A percentile compares a stretch with the other conserved stretches of the same genome.
These are phyloP conservation scores for Hydnomerulius pinastri DNA, from an alignment of 768 basidiomycete genomes.

Conservation along the genomic window DNA sequence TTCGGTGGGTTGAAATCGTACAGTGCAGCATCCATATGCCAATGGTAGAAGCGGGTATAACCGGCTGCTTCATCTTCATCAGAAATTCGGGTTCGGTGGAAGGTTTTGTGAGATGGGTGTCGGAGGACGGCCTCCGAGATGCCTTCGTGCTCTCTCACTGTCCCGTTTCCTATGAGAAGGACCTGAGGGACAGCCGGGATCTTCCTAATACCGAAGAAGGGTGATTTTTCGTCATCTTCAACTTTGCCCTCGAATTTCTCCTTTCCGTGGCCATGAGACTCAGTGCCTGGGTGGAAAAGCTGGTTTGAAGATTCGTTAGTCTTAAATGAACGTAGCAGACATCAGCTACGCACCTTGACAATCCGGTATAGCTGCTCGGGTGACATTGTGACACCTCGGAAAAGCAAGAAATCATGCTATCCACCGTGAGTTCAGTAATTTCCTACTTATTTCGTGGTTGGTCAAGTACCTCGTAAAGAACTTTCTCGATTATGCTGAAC, in stretches of 20 bases:
- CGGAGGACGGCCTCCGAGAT: slow-evolving; percentile 42
- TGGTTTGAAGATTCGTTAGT: slow-evolving; percentile 22
- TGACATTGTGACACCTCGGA: neutral
- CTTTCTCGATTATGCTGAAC: neutral
- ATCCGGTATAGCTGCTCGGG: neutral
- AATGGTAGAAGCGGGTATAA: slow-evolving; percentile 45
- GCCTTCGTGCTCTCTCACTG: slow-evolving; percentile 41
- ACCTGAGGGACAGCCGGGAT: slow-evolving; percentile 48
- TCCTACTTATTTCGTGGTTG: neutral
- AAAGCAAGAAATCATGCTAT: neutral
- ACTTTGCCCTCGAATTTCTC: slow-evolving; percentile 37
- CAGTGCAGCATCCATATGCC: slow-evolving; percentile 50
- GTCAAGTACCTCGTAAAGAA: neutral
- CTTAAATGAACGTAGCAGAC: neutral
- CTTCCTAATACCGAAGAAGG: slow-evolving; percentile 48
- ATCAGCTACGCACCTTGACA: neutral
- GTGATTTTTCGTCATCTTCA: slow-evolving; percentile 38
- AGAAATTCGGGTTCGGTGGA: slow-evolving; percentile 43
- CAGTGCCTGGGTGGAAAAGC: slow-evolving; percentile 36
- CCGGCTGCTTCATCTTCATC: slow-evolving; percentile 43
- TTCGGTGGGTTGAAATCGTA: slow-evolving; percentile 38
- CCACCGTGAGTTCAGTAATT: neutral
- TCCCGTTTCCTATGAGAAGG: slow-evolving; percentile 51
- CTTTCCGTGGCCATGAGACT: slow-evolving; percentile 43
- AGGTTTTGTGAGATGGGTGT: slow-evolving; percentile 50